Evolutionary conservation across 176 grass and related monocot species (phyloP).

Genomic region (Alopecurus myosuroides): DNA sequence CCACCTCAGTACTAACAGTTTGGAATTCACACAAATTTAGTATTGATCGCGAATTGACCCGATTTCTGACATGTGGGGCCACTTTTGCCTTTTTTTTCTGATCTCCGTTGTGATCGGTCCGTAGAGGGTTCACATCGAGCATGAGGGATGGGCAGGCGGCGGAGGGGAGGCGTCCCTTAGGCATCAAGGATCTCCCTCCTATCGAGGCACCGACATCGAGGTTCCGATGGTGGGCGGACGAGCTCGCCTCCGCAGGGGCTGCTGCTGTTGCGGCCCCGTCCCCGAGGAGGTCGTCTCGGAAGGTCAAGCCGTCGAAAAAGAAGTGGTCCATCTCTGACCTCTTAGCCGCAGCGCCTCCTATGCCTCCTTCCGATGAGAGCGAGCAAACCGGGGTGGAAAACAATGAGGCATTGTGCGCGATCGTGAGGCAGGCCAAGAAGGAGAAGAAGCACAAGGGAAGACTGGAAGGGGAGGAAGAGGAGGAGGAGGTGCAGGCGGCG

Average conservation of each 20-base stretch:
- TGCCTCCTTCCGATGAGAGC: background rate
- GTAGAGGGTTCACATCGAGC: slow-evolving; percentile 38
- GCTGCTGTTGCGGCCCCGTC: background rate
- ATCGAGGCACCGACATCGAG: slow-evolving; percentile 27
- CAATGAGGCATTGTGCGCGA: slow-evolving; percentile 12
- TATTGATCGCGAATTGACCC: too few relatives aligned
- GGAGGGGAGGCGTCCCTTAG: background rate
- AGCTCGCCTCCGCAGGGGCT: slow-evolving; percentile 6
- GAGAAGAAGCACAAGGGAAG: slow-evolving; percentile 25
- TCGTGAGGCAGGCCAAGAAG: slow-evolving; percentile 1
- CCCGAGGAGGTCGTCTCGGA: background rate
- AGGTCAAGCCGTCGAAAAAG: slow-evolving; percentile 50
- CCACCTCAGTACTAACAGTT: too few relatives aligned
- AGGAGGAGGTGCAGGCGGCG: background rate
- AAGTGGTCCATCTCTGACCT: slow-evolving; percentile 60
- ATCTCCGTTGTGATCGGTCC: background rate
- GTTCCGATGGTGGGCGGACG: slow-evolving; percentile 62
- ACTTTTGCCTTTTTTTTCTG: background rate
- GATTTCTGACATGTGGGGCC: too few relatives aligned
- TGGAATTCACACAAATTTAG: too few relatives aligned
- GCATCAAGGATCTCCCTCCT: slow-evolving; percentile 23
- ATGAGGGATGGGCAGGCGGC: background rate
- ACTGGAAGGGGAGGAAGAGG: background rate
- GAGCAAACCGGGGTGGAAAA: background rate
- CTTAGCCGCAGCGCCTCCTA: slow-evolving; percentile 39